Conservation (phyloP, 768 basidiomycete genomes). For the Leccinum uliginosum region DNA sequence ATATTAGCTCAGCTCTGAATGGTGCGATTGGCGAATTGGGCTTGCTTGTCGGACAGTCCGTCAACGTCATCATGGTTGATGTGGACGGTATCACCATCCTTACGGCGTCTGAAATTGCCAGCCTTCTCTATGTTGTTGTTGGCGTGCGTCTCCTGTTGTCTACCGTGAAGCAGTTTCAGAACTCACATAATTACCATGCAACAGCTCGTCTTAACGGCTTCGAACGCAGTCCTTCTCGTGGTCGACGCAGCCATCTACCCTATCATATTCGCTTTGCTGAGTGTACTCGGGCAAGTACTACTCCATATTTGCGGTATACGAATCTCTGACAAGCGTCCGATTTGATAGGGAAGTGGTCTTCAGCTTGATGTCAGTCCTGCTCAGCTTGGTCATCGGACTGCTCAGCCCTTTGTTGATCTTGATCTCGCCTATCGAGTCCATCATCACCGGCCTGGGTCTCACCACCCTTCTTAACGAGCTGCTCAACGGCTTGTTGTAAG, state of each 20-base stretch:
- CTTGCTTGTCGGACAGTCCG: conserved; percentile 3
- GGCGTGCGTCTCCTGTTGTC: conserved; percentile 1
- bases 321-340: not conserved
- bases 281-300: conserved; percentile 3
- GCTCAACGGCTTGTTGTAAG: conserved; percentile 6
- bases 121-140: not conserved
- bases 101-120: conserved; percentile 2
- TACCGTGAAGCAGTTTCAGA: not conserved
- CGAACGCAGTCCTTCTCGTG: conserved; percentile 4
- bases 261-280: not conserved
- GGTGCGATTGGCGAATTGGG: conserved; percentile 4
- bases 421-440: conserved; percentile 7
- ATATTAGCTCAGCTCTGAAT: conserved; percentile 5
- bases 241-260: conserved; percentile 2
- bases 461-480: not conserved
- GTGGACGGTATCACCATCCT: conserved; percentile 1
- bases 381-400: conserved; percentile 8
- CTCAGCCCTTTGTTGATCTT: not conserved
- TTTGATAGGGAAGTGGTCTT: conserved; percentile 1
- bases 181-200: not conserved
- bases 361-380: conserved; percentile 1
- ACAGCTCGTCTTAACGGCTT: conserved; percentile 10
- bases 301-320: not conserved
- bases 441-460: conserved; percentile 6
- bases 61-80: not conserved